Base-by-base conservation (phyloP, 257 asterid species). In the Marsdenia floribunda region DNA sequence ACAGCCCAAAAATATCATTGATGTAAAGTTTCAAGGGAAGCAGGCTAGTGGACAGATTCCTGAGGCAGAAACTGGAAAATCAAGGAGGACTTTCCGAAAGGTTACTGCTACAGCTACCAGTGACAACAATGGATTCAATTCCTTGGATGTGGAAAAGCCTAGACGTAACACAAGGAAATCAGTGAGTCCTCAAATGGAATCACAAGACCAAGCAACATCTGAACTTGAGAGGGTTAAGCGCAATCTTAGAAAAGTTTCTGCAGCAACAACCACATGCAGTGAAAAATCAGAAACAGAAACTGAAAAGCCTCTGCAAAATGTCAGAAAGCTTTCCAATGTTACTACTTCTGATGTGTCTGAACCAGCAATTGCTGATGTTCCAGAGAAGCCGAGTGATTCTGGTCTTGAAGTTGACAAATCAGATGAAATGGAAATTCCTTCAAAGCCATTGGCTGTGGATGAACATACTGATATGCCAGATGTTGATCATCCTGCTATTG, bases 61-160 rank as follows among this genome's bases (percentile, higher is more conserved):
- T 42, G 97, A 87, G 80, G 50, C 82, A 21, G 95, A 89, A 80
- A 76, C 82, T 67, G 90, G 80, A 78, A 85, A 89, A 83, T 83
- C 96, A 40, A 95, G 84, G 83, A 85, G 97, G 74, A 84, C 90
- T 52, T 73, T 81, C 73, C 83, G 91, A 77, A 95, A 92, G 92
- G 88, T 54, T 81, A 46, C 86, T 69, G 46, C 81, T 66, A 55
- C 82, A 37, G 75, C 80, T 22, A 89, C 83, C 75, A 92, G 89
- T 37, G 98, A 88, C 68, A 82, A 80, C 70, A 79, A 83, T 46
- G 77, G 75, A 46, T 55, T 64, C 61, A 85, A 85, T 79, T 80
- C 93, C 75, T 70, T 73, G 18, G 97, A 87, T 70, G 78, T 38
- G 46, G 96, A 87, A 66, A 90, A 90, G 74, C 85, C 91, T 50